Base-by-base conservation (phyloP, 768 basidiomycete species). In the Coprinellus aureogranulatus region DNA sequence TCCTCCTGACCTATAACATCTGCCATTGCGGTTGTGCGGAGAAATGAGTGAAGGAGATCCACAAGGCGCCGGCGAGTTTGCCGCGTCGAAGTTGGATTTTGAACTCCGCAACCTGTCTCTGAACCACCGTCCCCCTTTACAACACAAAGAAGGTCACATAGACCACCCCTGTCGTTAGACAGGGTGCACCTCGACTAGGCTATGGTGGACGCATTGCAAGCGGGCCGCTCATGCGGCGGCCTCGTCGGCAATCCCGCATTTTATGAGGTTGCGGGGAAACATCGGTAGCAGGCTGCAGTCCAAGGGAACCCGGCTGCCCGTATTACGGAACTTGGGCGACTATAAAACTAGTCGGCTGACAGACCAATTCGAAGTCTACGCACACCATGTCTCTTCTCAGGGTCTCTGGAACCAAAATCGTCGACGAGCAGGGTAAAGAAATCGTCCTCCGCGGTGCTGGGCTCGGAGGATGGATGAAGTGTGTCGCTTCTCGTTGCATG, bases 381-480 rank as follows among this genome's bases (percentile, higher is more conserved):
- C 3, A 18, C 56, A 28, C 25, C 41, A 82, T 81, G 80, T 78
- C 82, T 56, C 78, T 81, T 55, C 70, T 87, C 34, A 81, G 73
- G 56, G 82, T 87, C 18, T 75, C 75, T 25, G 85, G 85, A 23
- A 83, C 80, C 31, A 84, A 82, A 64, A 73, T 89, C 64, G 79
- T 88, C 57, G 78, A 87, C 61, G 77, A 75, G 44, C 70, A 78
- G 25, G 84, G 80, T 14, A 74, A 80, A 11, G 79, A 85, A 61
- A 75, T 87, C 30, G 76, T 87, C 54, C 75, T 89, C 47, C 77
- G 83, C 12, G 90, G 90, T 26, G 89, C 88, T 20, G 88, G 88
- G 45, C 75, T 91, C 16, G 89, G 89, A 48, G 89, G 89, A 67
- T 90, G 89, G 87, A 87, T 90, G 85, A 88, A 83, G 87, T 89